Percentiles rank a stretch among this genome's conserved stretches.
Evolutionary conservation across 75 land plant genomes (phyloP).

Genomic region (Pseudotsuga menziesii): DNA sequence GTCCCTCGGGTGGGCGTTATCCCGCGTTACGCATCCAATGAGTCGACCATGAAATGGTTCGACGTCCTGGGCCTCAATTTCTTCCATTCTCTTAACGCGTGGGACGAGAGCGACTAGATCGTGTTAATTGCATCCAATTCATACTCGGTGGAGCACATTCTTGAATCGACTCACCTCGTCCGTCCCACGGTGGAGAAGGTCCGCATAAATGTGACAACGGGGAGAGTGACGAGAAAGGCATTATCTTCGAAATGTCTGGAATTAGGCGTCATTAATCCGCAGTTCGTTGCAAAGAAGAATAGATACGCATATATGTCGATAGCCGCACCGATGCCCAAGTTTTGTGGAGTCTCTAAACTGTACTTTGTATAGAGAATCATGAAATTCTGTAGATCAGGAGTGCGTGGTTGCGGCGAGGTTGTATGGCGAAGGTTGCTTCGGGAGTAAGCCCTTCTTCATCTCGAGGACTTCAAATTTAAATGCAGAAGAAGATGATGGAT

Average conservation of each 20-base stretch:
- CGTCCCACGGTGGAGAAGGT: constrained; percentile 42
- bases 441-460: constrained; percentile 74
- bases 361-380: too few species aligned
- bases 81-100: constrained; percentile 73
- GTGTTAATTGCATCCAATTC: constrained; percentile 56
- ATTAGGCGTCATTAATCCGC: constrained; percentile 61
- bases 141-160: constrained; percentile 38
- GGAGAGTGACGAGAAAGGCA: constrained; percentile 30
- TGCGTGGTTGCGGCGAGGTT: constrained; percentile 37
- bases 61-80: constrained; percentile 62
- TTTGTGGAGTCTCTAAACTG: constrained; percentile 68
- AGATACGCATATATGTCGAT: constrained; percentile 51
- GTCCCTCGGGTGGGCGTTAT: constrained; percentile 61
- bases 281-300: constrained; percentile 43
- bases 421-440: constrained; percentile 45
- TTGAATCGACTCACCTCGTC: constrained; percentile 36
- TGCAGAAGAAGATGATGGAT: constrained; percentile 51
- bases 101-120: constrained; percentile 56
- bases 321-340: constrained; percentile 61
- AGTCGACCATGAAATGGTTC: constrained; percentile 55
- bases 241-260: constrained; percentile 47
- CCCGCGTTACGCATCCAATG: constrained; percentile 41
- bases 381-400: too few species aligned
- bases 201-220: constrained; percentile 41
- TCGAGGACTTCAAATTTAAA: constrained; percentile 2